Percentiles rank a stretch among this genome's conserved stretches.
phyloP scores from a whole-genome alignment of 2,329 filamentous ascomycete genomes.

The Penicillium sp. region DNA sequence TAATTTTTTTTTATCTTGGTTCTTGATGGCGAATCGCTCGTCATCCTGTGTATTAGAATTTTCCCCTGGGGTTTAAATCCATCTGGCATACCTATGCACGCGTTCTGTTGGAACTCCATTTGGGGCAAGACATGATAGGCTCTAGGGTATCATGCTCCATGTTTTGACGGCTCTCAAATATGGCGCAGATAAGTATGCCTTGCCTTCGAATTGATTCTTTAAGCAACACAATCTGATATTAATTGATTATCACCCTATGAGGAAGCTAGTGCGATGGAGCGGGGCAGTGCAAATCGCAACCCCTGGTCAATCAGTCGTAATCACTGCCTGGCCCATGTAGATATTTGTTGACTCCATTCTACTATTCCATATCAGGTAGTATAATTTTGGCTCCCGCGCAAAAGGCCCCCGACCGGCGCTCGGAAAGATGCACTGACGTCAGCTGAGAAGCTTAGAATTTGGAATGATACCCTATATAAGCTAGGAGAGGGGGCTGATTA shows the following conservation, averaged over 20 bases:
- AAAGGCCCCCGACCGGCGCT: background rate
- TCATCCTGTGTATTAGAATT: slow-evolving; percentile 32
- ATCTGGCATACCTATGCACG: background rate
- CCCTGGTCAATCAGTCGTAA: background rate
- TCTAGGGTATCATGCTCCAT: background rate
- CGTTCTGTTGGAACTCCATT: background rate
- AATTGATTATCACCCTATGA: background rate
- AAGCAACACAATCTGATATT: background rate
- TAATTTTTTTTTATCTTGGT: slow-evolving; percentile 31
- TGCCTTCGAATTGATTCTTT: too few relatives aligned
- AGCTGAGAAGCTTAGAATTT: background rate
- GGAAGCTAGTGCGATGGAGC: background rate
- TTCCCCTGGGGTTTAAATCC: slow-evolving; percentile 21
- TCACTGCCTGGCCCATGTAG: background rate
- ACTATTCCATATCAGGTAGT: background rate
- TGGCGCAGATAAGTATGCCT: background rate
- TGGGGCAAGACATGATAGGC: background rate
- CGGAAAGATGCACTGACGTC: background rate
- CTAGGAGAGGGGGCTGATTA: background rate
- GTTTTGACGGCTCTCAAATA: background rate
- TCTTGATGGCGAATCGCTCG: slow-evolving; percentile 14
- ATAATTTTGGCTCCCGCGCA: background rate
- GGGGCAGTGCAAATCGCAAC: background rate
- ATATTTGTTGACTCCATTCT: background rate
- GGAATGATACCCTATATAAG: background rate